Percentiles rank a stretch among this genome's conserved stretches.
phyloP scores from a whole-genome alignment of 169 alveolate genomes.

The Blepharisma undulans region DNA sequence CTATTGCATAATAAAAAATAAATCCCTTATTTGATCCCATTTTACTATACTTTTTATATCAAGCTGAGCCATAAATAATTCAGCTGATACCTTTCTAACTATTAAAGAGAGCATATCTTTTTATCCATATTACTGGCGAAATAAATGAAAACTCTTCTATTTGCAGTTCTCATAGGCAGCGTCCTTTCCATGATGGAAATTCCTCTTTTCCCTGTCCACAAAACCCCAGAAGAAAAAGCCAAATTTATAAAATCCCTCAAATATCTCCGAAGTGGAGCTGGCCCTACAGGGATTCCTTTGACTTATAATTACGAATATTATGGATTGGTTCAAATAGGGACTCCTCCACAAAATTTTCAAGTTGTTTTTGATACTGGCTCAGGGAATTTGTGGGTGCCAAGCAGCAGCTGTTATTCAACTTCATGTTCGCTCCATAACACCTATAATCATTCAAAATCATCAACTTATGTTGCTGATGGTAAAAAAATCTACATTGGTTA shows the following conservation, averaged over 20 bases:
- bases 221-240: background rate
- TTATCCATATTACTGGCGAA: background rate
- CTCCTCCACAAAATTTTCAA: slow-evolving; percentile 72
- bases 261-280: background rate
- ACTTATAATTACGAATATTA: slow-evolving; percentile 55
- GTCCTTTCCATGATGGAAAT: background rate
- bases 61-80: background rate
- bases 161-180: background rate
- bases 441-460: slow-evolving; percentile 59
- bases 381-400: slow-evolving; percentile 81
- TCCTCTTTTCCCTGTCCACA: background rate
- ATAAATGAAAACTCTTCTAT: background rate
- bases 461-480: slow-evolving; percentile 68
- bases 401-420: slow-evolving; percentile 49
- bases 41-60: too few species aligned
- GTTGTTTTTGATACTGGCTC: slow-evolving; percentile 85
- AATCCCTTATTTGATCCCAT: background rate
- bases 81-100: background rate
- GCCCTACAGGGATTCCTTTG: background rate
- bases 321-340: slow-evolving; percentile 66
- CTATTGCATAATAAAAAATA: background rate
- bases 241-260: background rate
- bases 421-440: slow-evolving; percentile 63
- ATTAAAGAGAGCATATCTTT: background rate
- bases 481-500: slow-evolving; percentile 61